Evolutionary conservation across 352 stramenopile genomes (phyloP).

Genomic region (Globisporangium carolinianum): DNA sequence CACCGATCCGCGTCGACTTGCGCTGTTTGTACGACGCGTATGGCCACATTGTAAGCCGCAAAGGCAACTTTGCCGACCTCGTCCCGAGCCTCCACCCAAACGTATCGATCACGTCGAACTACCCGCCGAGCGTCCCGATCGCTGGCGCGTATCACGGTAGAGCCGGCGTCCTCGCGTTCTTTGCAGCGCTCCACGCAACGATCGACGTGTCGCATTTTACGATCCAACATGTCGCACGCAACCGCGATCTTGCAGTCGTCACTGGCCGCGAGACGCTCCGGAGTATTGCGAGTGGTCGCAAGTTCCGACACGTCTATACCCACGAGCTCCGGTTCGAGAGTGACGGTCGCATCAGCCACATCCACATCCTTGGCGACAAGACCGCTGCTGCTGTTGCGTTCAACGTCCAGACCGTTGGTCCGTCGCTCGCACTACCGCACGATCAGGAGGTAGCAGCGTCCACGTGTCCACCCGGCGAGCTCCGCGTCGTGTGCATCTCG

Average conservation of each 20-base stretch:
- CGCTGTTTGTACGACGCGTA: constrained; percentile 69
- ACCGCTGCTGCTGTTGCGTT: constrained; percentile 73
- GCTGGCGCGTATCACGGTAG: constrained; percentile 62
- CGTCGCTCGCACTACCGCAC: constrained; percentile 50
- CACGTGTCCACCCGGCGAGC: constrained; percentile 69
- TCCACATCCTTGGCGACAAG: constrained; percentile 84
- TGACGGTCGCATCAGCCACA: constrained; percentile 73
- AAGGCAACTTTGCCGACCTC: constrained; percentile 73
- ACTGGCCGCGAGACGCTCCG: constrained; percentile 71
- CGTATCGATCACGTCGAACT: constrained; percentile 70
- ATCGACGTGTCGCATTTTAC: constrained; percentile 72
- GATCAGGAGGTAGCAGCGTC: constrained; percentile 51
- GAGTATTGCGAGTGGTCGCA: constrained; percentile 54
- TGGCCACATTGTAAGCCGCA: constrained; percentile 61
- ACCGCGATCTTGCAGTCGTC: constrained; percentile 68
- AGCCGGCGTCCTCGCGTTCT: constrained; percentile 59
- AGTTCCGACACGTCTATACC: constrained; percentile 80
- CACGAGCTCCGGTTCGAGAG: constrained; percentile 77
- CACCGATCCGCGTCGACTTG: constrained; percentile 54
- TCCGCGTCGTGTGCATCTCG: constrained; percentile 77
- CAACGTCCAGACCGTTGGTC: constrained; percentile 44
- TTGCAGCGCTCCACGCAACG: constrained; percentile 56
- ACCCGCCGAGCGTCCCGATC: constrained; percentile 61
- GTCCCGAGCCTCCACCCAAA: constrained; percentile 76
- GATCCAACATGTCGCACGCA: constrained; percentile 59